Percentiles rank a stretch among this genome's conserved stretches.
phyloP scores from a whole-genome alignment of 176 grass and related monocot genomes.

The Musa beccarii region DNA sequence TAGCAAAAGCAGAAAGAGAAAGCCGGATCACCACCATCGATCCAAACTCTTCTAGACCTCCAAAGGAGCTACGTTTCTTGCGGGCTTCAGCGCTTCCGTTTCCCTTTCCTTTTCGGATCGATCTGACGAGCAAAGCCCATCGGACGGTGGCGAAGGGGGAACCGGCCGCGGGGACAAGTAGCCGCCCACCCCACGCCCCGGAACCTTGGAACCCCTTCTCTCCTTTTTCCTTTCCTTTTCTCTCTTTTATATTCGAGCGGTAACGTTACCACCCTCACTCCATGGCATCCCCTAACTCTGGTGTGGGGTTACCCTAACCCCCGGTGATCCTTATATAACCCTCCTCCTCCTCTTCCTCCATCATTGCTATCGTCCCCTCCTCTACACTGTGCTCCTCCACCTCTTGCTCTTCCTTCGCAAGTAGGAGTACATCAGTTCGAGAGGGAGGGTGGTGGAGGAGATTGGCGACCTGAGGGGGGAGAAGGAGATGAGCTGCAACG shows the following conservation, averaged over 20 bases:
- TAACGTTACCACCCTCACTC: background rate
- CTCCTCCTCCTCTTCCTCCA: background rate
- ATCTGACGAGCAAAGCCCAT: background rate
- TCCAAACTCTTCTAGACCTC: too few species aligned
- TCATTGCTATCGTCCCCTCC: background rate
- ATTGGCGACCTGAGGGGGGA: background rate
- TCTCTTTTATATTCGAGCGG: background rate
- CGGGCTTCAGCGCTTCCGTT: too few species aligned
- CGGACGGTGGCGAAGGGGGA: background rate
- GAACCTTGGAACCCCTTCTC: background rate
- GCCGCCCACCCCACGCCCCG: background rate
- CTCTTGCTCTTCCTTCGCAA: background rate
- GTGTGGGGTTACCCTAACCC: background rate
- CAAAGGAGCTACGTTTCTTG: too few species aligned
- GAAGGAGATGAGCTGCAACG: slow-evolving; percentile 12
- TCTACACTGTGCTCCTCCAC: too few species aligned
- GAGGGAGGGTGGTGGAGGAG: background rate
- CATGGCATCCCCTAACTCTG: background rate
- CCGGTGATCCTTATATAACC: background rate
- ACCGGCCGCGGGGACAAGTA: background rate
- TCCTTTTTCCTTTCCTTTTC: background rate
- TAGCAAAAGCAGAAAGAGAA: too few species aligned
- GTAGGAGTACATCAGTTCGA: background rate
- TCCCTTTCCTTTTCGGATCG: too few species aligned
- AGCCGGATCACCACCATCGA: too few species aligned